Percentiles rank a stretch among this genome's conserved stretches.
phyloP scores from a whole-genome alignment of 345 rosid genomes.

The Geranium rotundifolium region DNA sequence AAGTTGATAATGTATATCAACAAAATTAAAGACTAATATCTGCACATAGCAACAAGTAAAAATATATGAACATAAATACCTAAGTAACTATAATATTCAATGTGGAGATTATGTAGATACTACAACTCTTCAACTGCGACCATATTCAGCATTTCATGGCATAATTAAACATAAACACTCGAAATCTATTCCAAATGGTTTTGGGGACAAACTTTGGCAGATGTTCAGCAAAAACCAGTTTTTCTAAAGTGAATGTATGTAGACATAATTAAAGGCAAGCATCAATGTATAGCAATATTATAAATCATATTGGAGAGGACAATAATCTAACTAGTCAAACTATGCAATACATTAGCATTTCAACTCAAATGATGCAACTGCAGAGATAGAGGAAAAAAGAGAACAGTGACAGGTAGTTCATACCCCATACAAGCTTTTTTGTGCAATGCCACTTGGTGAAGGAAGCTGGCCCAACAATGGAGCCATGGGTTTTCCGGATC shows the following conservation, averaged over 20 bases:
- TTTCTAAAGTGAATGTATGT: background rate
- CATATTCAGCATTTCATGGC: background rate
- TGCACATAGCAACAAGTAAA: background rate
- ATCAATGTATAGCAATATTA: no score
- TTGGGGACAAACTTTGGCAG: background rate
- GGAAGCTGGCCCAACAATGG: constrained; percentile 40
- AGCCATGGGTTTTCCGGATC: constrained; percentile 39
- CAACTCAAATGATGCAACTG: background rate
- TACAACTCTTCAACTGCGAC: background rate
- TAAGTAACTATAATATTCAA: no score
- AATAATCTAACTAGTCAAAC: background rate
- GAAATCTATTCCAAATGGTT: background rate
- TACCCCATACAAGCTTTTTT: constrained; percentile 48
- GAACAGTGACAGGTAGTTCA: constrained; percentile 10
- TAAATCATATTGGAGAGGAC: background rate
- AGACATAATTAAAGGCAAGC: background rate
- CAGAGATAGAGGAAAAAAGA: background rate
- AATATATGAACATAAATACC: background rate
- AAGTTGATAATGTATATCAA: background rate
- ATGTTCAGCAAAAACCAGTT: background rate
- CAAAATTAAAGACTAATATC: background rate
- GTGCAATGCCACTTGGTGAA: constrained; percentile 33
- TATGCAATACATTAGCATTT: background rate
- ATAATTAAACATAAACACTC: background rate
- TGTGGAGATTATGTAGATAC: background rate